Base-by-base conservation (phyloP, 306 rosid genomes). In the Lathyrus sativus region DNA sequence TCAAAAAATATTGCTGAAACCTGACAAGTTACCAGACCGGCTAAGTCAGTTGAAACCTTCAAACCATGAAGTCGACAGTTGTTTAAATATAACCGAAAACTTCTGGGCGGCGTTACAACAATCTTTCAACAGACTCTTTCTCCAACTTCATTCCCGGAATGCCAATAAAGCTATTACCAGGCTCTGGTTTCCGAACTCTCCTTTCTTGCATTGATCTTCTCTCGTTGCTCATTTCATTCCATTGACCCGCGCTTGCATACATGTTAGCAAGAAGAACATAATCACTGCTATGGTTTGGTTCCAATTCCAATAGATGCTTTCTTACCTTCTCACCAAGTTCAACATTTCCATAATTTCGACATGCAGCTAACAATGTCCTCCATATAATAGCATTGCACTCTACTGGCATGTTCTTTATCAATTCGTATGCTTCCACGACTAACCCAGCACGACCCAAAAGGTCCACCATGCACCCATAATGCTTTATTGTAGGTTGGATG, bases 391-490 rank as follows among this genome's bases (percentile, higher is more conserved):
- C 89, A 78, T 89, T 84, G 72, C 95, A 70, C 59, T 83, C 80
- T 54, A 82, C 33, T 4, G 95, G 83, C 96, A 87, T 84, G 63
- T 71, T 76, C 72, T 42, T 54, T 56, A 87, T 81, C 78, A 84
- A 79, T 19, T 42, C 31, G 70, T 83, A 87, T 14, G 92, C 96
- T 72, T 85, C 92, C 65, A 81, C 82, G 38, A 87, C 75, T 11
- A 74, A 77, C 53, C 95, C 95, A 14, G 91, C 92, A 43, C 96
- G 85, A 22, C 92, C 98, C 75, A 87, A 71, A 46, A 87, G 81
- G 75, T 87, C 98, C 62, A 85, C 96, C 86, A 83, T 70, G 71
- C 96, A 92, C 28, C 96, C 95, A 11, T 92, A 89, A 80, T 89
- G 96, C 79, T 89, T 91, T 58, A 81, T 63, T 3, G 87, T 79